Percentiles rank a stretch among this genome's conserved stretches.
Evolutionary conservation across 257 asterid genomes (phyloP).

Genomic region (Solanum neorickii): DNA sequence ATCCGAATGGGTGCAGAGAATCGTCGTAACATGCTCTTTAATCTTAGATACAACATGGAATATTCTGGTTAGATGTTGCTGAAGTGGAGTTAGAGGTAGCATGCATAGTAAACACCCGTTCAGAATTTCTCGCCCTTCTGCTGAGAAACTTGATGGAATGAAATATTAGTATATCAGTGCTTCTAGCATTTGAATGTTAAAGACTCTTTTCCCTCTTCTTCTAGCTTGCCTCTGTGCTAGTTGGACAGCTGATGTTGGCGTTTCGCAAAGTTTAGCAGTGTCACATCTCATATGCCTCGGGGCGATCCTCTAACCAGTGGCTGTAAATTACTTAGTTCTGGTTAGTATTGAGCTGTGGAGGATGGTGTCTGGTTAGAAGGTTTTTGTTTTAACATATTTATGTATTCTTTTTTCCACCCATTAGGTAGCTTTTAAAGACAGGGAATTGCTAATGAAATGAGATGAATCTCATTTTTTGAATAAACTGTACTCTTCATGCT

Average conservation of each 20-base stretch:
- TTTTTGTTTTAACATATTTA: background rate
- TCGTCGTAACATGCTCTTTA: slow-evolving; percentile 54
- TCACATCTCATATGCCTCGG: background rate
- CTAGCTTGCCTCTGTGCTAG: background rate
- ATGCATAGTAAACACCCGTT: background rate
- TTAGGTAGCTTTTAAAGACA: background rate
- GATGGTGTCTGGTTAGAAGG: background rate
- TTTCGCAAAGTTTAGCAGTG: background rate
- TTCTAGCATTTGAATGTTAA: background rate
- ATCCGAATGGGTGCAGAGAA: slow-evolving; percentile 42
- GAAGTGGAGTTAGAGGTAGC: background rate
- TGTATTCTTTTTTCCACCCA: background rate
- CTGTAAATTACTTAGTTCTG: slow-evolving; percentile 22
- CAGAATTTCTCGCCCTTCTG: background rate
- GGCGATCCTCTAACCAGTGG: background rate
- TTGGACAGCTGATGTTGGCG: slow-evolving; percentile 3
- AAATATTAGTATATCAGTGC: background rate
- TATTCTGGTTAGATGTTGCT: background rate
- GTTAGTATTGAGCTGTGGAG: background rate
- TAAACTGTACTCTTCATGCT: background rate
- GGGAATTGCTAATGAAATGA: background rate
- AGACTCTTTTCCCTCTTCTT: background rate
- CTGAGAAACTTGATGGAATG: background rate
- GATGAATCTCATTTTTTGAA: background rate
- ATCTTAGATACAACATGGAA: slow-evolving; percentile 28